Base-by-base conservation (phyloP, 192 early-diverging fungal genomes). In the Phycomyces nitens region DNA sequence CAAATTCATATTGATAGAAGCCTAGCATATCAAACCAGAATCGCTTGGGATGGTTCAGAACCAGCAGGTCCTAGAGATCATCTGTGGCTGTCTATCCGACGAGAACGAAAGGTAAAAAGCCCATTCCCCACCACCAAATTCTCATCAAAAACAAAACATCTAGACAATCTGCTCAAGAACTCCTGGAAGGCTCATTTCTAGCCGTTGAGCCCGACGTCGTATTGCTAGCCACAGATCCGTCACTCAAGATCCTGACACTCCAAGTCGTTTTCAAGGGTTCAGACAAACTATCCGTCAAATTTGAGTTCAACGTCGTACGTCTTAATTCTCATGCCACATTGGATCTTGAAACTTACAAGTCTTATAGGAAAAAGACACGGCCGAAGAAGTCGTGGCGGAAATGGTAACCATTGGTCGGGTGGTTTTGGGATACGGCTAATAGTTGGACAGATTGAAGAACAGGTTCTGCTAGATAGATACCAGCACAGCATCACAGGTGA, bases 231-330 rank as follows among this genome's bases (percentile, higher is more conserved):
- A 75, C 67, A 22, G 82, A 84, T 51, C 76, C 82, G 23, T 75
- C 78, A 29, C 85, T 82, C 53, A 86, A 76, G 21, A 80, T 86
- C 55, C 55, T 90, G 20, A 86, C 77, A 11, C 74, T 90, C 60
- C 89, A 90, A 69, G 88, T 90, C 0, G 82, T 88, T 41, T 89
- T 89, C 56, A 89, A 88, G 59, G 89, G 88, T 34, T 85, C 82
- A 68, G 89, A 90, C 53, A 82, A 81, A 65, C 72, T 89, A 21
- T 89, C 89, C 6, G 88, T 90, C 18, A 89, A 89, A 64, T 90
- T 90, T 66, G 86, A 89, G 56, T 90, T 90, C 60, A 89, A 89
- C 60, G 83, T 80, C 5, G 65, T 66, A 58, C 26, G 65, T 64
- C 34, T 62, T 54, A 12, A 5, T 54, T 54, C 53, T 14, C 40